A percentile compares a stretch with the other conserved stretches of the same genome.
Conservation (phyloP, 164 flowering plant genomes). For the Dillenia turbinata region DNA sequence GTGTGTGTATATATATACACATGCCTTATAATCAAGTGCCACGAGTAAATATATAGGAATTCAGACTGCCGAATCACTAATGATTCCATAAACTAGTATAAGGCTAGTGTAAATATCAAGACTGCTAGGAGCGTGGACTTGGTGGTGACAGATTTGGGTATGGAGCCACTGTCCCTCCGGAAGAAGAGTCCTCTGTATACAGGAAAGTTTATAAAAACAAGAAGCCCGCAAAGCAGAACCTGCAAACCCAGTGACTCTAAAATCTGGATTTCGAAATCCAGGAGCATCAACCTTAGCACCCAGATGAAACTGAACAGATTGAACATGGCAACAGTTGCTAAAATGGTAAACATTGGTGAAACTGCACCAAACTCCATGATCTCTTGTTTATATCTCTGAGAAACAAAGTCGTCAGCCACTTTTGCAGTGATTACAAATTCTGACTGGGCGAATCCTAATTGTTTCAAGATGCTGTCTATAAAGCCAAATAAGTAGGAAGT, state of each 20-base stretch:
- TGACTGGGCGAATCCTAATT: constrained; percentile 32
- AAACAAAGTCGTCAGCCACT: constrained; percentile 43
- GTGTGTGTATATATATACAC: no score
- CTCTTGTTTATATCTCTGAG: constrained; percentile 46
- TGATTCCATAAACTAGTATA: no score
- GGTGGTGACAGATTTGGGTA: constrained; percentile 44
- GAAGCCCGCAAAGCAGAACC: constrained; percentile 31
- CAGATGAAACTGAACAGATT: constrained; percentile 45
- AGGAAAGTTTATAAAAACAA: constrained; percentile 55
- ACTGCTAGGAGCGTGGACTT: constrained; percentile 39
- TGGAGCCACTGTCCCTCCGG: constrained; percentile 57
- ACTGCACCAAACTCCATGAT: constrained; percentile 64
- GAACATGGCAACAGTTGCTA: constrained; percentile 54
- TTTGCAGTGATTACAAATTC: constrained; percentile 51
- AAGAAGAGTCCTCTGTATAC: constrained; percentile 55
- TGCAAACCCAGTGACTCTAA: constrained; percentile 34
- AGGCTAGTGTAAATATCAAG: constrained; percentile 15
- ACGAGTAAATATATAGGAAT: no score
- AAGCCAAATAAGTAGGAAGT: constrained; percentile 51
- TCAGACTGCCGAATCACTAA: no score
- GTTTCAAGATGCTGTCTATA: constrained; percentile 34
- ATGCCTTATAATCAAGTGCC: no score
- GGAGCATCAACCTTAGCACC: constrained; percentile 14
- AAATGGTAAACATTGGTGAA: constrained; percentile 47
- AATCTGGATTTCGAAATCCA: neutral